Evolutionary conservation across 148 eudicot species (phyloP), one percentile per base, ranked within the genome.

Genomic region (Oxyria digyna): DNA sequence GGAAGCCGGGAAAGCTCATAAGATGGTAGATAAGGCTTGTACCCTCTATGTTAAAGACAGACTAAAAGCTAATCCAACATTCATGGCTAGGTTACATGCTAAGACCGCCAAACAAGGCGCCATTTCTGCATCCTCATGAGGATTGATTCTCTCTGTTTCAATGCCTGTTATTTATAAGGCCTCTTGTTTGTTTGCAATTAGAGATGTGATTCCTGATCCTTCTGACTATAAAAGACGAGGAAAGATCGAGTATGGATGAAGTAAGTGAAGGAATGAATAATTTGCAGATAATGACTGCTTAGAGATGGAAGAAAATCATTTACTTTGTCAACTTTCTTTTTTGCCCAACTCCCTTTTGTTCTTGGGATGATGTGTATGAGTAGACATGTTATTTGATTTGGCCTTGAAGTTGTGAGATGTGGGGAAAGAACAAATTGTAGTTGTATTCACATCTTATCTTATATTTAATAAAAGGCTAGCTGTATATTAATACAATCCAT

Each of bases 1-100:
- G 81, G 98, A 94, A 83, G 88, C 97, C 69, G 86, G 91, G 24
- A 94, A 88, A 82, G 97, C 98, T 48, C 70, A 77, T 67, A 77
- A 84, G 73, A 69, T 88, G 62, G 87, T 88, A 62, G 90, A 88
- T 33, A 85, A 81, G 38, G 85, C 87, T 35, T 83, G 89, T n/a
- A 81, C 86, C 15, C 62, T 71, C 20, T 84, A 83, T 52, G 83
- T 88, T 62, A 94, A 94, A 81, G 84, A 79, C 55, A 85, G 88
- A 69, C 90, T 94, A 14, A 78, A 77, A 85, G 84, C 96, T 42
- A 88, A 94, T 75, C 91, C 96, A 12, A 77, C 55, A 45, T 94
- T 94, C 78, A 88, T 94, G 98, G 87, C 81, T 48, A 86, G 89
- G 76, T 71, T 94, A 81, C 86, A 69, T 12, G 82, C 81, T 21